Conservation (phyloP, 768 basidiomycete species). For the Pisolithus marmoratus region DNA sequence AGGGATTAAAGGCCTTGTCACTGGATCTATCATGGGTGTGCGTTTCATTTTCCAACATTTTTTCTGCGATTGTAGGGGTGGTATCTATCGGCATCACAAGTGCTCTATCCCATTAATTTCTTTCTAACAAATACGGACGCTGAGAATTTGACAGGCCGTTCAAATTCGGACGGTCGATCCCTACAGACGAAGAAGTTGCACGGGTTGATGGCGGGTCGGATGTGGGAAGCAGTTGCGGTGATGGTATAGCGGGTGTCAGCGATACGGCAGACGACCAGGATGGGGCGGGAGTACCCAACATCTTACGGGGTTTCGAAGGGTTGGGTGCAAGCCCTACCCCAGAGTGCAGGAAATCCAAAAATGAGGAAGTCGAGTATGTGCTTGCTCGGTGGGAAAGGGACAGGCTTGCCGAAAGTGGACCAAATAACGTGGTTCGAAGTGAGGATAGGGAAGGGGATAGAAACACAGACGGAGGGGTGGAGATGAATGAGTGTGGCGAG, state of each 20-base stretch:
- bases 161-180: constrained; percentile 32
- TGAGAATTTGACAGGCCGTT: constrained; percentile 36
- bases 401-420: neutral
- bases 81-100: too few species aligned
- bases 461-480: neutral
- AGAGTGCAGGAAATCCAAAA: constrained; percentile 7
- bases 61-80: too few species aligned
- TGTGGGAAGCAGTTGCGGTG: constrained; percentile 1
- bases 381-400: constrained; percentile 22
- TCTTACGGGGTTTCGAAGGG: constrained; percentile 15
- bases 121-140: neutral
- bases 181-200: constrained; percentile 28
- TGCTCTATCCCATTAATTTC: too few species aligned
- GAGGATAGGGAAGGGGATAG: neutral
- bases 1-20: neutral
- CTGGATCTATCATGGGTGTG: neutral
- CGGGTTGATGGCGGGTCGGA: constrained; percentile 12
- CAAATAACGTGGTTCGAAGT: neutral
- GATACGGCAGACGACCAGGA: constrained; percentile 10
- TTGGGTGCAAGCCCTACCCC: constrained; percentile 23
- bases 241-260: constrained; percentile 11
- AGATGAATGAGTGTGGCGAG: neutral
- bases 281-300: neutral
- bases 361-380: constrained; percentile 14
- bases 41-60: neutral